These are phyloP conservation scores for Phaffomyces thermotolerans DNA, from an alignment of 805 yeast species.

Conservation along the genomic window DNA sequence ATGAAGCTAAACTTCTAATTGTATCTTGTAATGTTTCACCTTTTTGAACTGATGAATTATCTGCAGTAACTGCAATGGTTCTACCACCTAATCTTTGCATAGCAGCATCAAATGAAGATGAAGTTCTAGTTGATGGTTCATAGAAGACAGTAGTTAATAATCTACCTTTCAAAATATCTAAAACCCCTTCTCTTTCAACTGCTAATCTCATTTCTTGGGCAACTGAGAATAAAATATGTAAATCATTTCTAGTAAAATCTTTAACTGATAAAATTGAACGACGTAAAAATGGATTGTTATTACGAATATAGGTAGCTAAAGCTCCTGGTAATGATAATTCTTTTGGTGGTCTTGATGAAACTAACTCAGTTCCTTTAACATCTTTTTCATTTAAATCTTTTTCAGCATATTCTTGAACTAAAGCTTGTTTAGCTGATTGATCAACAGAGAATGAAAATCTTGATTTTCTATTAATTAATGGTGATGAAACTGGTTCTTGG, in stretches of 20 bases:
- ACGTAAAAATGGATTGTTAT: slow-evolving; percentile 85
- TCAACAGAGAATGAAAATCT: slow-evolving; percentile 48
- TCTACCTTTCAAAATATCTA: slow-evolving; percentile 85
- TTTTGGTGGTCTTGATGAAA: slow-evolving; percentile 65
- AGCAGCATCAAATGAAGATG: slow-evolving; percentile 96
- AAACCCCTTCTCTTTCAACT: slow-evolving; percentile 92
- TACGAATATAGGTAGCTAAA: slow-evolving; percentile 66
- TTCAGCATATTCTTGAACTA: slow-evolving; percentile 25
- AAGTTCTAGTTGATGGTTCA: slow-evolving; percentile 97
- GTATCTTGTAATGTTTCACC: slow-evolving; percentile 98
- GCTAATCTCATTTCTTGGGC: slow-evolving; percentile 97
- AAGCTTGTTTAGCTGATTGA: slow-evolving; percentile 28
- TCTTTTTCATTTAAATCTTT: slow-evolving; percentile 29
- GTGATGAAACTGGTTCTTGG: slow-evolving; percentile 25
- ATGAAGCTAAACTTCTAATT: slow-evolving; percentile 87
- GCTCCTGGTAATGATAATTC: slow-evolving; percentile 75
- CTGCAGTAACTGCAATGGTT: slow-evolving; percentile 79
- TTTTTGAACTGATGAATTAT: slow-evolving; percentile 90
- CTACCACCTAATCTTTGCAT: slow-evolving; percentile 99
- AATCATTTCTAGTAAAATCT: slow-evolving; percentile 78
- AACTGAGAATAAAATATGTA: slow-evolving; percentile 89
- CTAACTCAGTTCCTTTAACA: slow-evolving; percentile 59
- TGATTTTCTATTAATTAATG: slow-evolving; percentile 28
- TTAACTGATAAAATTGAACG: slow-evolving; percentile 83
- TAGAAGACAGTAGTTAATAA: slow-evolving; percentile 92